A percentile compares a stretch with the other conserved stretches of the same genome.
phyloP scores from a whole-genome alignment of 495 filamentous ascomycete genomes.

The Acidomyces sp. region DNA sequence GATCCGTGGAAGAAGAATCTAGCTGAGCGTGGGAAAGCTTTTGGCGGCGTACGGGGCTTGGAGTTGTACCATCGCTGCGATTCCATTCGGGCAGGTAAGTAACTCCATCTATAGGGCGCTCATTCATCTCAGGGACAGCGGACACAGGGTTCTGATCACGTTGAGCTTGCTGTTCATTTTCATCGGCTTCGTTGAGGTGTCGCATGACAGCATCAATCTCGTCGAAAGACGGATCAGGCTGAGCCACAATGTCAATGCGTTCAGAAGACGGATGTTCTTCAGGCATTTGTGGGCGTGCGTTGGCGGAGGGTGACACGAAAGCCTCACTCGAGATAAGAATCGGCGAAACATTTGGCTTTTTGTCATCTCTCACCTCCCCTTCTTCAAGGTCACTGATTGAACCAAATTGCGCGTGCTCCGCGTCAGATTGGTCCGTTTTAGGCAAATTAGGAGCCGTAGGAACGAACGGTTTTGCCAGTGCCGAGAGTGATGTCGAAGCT shows the following conservation, averaged over 20 bases:
- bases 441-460: constrained; percentile 32
- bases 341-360: constrained; percentile 1
- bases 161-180: constrained; percentile 25
- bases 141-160: constrained; percentile 35
- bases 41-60: constrained; percentile 46
- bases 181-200: constrained; percentile 55
- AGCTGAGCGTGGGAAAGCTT: constrained; percentile 4
- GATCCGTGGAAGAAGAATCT: constrained; percentile 13
- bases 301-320: too few relatives aligned
- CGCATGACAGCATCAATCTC: constrained; percentile 82
- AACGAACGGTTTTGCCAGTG: constrained; percentile 54
- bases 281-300: neutral
- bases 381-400: constrained; percentile 16
- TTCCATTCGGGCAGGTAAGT: constrained; percentile 33
- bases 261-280: neutral
- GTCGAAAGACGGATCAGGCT: constrained; percentile 46
- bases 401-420: neutral
- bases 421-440: neutral
- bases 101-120: constrained; percentile 27
- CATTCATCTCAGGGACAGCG: constrained; percentile 36
- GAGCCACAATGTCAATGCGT: constrained; percentile 12
- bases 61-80: constrained; percentile 55
- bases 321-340: too few relatives aligned
- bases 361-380: constrained; percentile 15
- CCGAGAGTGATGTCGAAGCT: constrained; percentile 49